Base-by-base conservation (phyloP, 192 early-diverging fungal genomes). In the Coemansia sp. region DNA sequence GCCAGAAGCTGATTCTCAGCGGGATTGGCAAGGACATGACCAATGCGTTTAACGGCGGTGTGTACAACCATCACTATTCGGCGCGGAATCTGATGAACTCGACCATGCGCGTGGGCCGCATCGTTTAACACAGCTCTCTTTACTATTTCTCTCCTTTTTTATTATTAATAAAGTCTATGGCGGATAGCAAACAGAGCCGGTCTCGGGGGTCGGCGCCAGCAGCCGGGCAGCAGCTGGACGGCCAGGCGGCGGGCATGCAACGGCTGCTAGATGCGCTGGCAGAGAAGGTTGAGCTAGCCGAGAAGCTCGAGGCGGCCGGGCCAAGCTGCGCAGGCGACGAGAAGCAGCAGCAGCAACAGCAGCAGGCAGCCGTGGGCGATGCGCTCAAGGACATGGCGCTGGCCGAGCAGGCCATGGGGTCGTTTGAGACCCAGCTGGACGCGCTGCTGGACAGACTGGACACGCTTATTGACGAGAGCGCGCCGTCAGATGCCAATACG, bases 11-110 rank as follows among this genome's bases (percentile, higher is more conserved):
- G 62, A 75, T 94, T 54, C 75, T 75, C 22, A 71, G 76, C 54
- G 82, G 73, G 10, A 77, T 93, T 26, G 93, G 93, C 42, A 87
- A 88, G 66, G 93, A 96, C 60, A 82, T 85, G 58, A 91, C 93
- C 5, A 79, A 70, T 5, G 76, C 87, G 2, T 96, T 96, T 65
- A 89, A 94, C 52, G 92, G 93, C 21, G 90, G 86, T 43, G 80
- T 94, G 19, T 93, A 96, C 67, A 81, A 89, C 63, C 93, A 96
- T 64, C 82, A 85, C 52, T 92, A 90, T 50, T 91, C 87, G 17
- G 91, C 91, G 3, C 74, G 88, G 28, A 88, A 91, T 64, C 68
- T 95, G 62, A 70, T 91, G 80, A 71, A 71, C 68, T 81, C 83
- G 14, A 77, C 77, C 49, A 82, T 89, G 83, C 78, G 87, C 42